Conservation (phyloP, 2,329 filamentous ascomycete genomes). For the Fonsecaea monophora region DNA sequence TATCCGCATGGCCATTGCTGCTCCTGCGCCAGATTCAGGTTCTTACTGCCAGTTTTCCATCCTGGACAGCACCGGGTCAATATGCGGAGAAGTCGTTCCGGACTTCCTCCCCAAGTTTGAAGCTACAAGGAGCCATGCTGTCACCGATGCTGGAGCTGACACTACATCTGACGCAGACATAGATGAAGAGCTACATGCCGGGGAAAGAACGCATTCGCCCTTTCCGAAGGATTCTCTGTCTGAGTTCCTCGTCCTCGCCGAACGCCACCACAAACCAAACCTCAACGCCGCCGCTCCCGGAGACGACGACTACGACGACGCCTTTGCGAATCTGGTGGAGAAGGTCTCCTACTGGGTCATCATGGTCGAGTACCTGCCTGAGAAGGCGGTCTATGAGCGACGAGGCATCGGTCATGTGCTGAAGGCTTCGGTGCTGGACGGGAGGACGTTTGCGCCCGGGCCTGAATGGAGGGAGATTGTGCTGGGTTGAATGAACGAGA, state of each 20-base stretch:
- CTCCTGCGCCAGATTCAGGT: not conserved
- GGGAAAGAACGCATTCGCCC: not conserved
- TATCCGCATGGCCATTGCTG: not conserved
- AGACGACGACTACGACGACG: not conserved
- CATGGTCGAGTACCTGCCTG: not conserved
- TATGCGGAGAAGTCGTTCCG: not conserved
- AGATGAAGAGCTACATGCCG: not conserved
- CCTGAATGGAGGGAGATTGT: constrained; percentile 4
- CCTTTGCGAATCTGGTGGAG: not conserved
- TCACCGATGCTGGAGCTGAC: too few species aligned
- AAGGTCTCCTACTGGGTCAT: constrained; percentile 1
- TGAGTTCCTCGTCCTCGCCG: not conserved
- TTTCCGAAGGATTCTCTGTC: not conserved
- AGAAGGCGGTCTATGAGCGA: constrained; percentile 3
- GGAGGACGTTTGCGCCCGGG: not conserved
- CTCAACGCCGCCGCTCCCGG: not conserved
- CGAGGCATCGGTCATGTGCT: constrained; percentile 7
- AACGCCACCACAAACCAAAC: constrained; percentile 5
- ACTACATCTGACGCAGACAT: not conserved
- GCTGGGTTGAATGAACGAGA: not conserved
- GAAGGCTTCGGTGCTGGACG: not conserved
- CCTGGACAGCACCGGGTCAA: not conserved
- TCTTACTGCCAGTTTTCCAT: not conserved
- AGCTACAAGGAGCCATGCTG: not conserved
- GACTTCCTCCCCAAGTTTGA: not conserved